Conservation (phyloP, 2,329 filamentous ascomycete species). For the Calonectria leucothoes region DNA sequence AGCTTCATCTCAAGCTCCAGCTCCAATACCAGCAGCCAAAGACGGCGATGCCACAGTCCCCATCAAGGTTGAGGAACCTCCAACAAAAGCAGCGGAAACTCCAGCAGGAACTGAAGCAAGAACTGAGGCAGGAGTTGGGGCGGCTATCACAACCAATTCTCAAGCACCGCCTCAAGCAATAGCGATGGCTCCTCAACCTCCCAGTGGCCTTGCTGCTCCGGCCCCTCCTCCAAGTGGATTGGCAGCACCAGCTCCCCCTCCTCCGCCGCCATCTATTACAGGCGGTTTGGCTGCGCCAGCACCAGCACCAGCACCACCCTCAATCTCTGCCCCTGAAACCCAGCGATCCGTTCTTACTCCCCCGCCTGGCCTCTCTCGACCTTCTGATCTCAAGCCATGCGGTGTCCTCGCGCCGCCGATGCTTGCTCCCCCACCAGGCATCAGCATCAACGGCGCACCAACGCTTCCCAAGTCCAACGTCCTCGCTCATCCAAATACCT, state of each 20-base stretch:
- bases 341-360: constrained; percentile 31
- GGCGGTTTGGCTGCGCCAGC: constrained; percentile 23
- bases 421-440: constrained; percentile 50
- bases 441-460: constrained; percentile 38
- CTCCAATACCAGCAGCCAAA: neutral
- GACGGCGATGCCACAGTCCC: constrained; percentile 3
- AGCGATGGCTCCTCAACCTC: constrained; percentile 36
- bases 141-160: constrained; percentile 10
- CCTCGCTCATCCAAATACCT: constrained; percentile 58
- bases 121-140: neutral
- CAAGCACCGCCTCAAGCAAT: constrained; percentile 25
- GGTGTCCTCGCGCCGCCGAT: constrained; percentile 52
- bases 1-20: neutral
- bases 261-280: constrained; percentile 18
- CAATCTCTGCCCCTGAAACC: constrained; percentile 20
- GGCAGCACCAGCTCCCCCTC: constrained; percentile 20
- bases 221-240: constrained; percentile 9
- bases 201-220: constrained; percentile 37
- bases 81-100: constrained; percentile 9
- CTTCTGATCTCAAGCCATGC: constrained; percentile 42
- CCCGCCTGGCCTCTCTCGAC: constrained; percentile 36
- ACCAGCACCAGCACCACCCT: constrained; percentile 16
- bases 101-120: neutral
- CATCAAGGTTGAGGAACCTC: constrained; percentile 16
- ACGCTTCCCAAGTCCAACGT: constrained; percentile 53